Evolutionary conservation across 106 monocot species (phyloP).

Genomic region (Hemerocallis citrina): DNA sequence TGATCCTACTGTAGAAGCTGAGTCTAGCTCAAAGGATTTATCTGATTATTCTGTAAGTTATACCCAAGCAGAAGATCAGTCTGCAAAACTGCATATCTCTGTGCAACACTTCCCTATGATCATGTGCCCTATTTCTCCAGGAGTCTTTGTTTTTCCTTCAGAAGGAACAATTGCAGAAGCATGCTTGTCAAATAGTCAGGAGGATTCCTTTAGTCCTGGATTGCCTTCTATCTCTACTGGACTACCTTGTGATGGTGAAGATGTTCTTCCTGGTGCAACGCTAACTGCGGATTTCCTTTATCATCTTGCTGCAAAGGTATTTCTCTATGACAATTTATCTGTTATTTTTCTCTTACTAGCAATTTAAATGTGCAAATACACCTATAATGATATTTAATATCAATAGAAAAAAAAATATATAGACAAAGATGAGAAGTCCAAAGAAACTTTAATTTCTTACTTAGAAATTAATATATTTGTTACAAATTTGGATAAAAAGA

Average conservation of each 20-base stretch:
- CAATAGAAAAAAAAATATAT: no score
- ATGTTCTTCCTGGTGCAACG: slow-evolving; percentile 74
- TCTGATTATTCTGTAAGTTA: slow-evolving; percentile 7
- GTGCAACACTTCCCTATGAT: slow-evolving; percentile 86
- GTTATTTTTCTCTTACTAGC: not conserved
- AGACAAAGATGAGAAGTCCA: no score
- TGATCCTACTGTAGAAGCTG: slow-evolving; percentile 27
- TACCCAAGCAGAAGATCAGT: slow-evolving; percentile 12
- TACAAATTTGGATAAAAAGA: no score
- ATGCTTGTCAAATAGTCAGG: slow-evolving; percentile 45
- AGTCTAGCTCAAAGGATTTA: slow-evolving; percentile 17
- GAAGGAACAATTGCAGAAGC: slow-evolving; percentile 78
- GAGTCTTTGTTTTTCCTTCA: slow-evolving; percentile 83
- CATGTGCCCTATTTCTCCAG: slow-evolving; percentile 69
- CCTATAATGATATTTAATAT: no score
- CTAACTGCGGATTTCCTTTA: slow-evolving; percentile 94
- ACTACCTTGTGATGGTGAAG: slow-evolving; percentile 57
- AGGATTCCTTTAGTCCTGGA: slow-evolving; percentile 80
- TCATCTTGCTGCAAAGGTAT: slow-evolving; percentile 72
- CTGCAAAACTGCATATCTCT: slow-evolving; percentile 32
- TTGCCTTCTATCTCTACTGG: slow-evolving; percentile 72
- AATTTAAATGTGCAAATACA: no score
- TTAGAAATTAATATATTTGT: no score
- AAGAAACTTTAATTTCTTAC: no score
- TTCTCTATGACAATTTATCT: no score